phyloP scores from a whole-genome alignment of 2,329 filamentous ascomycete species.

The Calonectria fujianensis region DNA sequence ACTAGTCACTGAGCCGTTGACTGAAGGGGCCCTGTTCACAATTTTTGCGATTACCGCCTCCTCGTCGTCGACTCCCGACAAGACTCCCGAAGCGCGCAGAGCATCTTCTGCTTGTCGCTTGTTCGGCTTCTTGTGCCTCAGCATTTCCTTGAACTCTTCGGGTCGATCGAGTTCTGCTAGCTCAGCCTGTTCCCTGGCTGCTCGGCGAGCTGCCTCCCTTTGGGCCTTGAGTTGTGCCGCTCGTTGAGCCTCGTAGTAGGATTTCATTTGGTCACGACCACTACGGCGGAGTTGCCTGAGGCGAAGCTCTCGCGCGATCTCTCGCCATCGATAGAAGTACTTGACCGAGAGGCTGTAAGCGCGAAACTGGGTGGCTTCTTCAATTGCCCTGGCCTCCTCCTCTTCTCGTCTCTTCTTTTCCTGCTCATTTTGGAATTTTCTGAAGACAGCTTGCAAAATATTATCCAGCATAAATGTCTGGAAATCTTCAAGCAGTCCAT shows the following conservation, averaged over 20 bases:
- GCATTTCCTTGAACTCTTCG: constrained; percentile 59
- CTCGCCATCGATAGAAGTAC: constrained; percentile 75
- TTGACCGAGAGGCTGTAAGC: constrained; percentile 70
- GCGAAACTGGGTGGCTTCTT: constrained; percentile 69
- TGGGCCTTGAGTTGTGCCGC: constrained; percentile 58
- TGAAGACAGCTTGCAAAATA: constrained; percentile 65
- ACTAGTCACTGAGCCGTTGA: constrained; percentile 48
- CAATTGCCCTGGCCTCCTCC: constrained; percentile 68
- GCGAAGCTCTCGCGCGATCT: constrained; percentile 68
- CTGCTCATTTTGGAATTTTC: constrained; percentile 63
- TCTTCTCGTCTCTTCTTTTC: constrained; percentile 65
- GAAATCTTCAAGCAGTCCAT: constrained; percentile 72
- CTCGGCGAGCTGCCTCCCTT: constrained; percentile 58
- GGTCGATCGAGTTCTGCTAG: constrained; percentile 57
- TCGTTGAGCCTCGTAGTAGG: constrained; percentile 65
- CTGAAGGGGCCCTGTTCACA: constrained; percentile 55
- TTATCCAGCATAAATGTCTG: constrained; percentile 66
- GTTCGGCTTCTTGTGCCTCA: constrained; percentile 57
- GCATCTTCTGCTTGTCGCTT: constrained; percentile 60
- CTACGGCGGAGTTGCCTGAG: constrained; percentile 70
- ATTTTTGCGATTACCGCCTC: constrained; percentile 59
- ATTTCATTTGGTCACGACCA: constrained; percentile 70
- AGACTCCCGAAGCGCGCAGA: constrained; percentile 64
- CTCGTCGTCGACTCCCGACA: constrained; percentile 64
- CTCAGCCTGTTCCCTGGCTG: constrained; percentile 53